Conservation (phyloP, 108 stramenopile species). For the Nannochloropsis gaditana region DNA sequence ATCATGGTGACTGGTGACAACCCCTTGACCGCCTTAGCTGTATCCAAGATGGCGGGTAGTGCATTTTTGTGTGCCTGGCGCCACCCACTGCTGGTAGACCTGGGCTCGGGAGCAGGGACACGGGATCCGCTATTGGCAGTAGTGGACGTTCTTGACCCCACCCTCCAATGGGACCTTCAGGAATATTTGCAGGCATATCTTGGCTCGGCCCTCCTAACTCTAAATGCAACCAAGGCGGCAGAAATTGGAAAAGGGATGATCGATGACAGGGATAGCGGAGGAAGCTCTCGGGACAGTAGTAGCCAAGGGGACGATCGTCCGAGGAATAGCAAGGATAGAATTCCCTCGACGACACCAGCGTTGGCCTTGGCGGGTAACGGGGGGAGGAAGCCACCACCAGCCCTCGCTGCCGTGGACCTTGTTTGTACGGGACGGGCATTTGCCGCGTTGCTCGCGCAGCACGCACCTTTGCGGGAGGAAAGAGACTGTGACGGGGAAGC, state of each 20-base stretch:
- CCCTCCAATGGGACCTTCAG: neutral
- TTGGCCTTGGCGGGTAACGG: neutral
- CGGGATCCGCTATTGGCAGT: neutral
- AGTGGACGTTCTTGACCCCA: constrained; percentile 8
- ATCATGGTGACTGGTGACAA: constrained; percentile 22
- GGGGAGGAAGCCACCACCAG: neutral
- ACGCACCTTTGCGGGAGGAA: neutral
- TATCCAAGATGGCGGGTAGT: constrained; percentile 4
- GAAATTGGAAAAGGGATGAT: neutral
- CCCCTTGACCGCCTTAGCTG: neutral
- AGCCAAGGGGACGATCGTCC: neutral
- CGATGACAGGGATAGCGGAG: neutral
- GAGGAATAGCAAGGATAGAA: neutral
- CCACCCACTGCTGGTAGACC: neutral
- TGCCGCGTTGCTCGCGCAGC: neutral
- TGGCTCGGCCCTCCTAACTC: neutral
- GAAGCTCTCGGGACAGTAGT: neutral
- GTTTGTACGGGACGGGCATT: constrained; percentile 16
- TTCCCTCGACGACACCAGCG: neutral
- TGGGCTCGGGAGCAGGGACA: neutral
- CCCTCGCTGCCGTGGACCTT: neutral
- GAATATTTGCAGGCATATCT: neutral
- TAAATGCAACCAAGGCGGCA: neutral
- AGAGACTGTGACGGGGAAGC: neutral
- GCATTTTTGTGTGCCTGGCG: constrained; percentile 9